Evolutionary conservation across 2,329 filamentous ascomycete genomes (phyloP).

Genomic region (Phialophora chinensis): DNA sequence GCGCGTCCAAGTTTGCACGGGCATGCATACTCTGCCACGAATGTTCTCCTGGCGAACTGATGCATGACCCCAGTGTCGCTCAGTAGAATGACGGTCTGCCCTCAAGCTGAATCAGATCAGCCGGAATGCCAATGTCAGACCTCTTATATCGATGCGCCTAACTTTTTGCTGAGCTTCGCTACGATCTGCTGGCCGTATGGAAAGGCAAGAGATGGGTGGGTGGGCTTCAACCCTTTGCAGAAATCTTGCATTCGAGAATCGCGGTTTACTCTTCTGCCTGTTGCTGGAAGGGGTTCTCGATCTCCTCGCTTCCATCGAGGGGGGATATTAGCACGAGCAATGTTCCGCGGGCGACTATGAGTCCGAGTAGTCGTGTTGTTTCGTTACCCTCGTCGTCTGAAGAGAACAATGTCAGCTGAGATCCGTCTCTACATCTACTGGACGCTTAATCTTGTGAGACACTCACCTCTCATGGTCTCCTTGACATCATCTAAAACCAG

Average conservation of each 20-base stretch:
- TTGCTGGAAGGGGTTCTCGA: constrained; percentile 88
- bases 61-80: not conserved
- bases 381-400: constrained; percentile 93
- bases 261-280: constrained; percentile 63
- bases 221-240: not conserved
- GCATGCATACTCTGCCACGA: not conserved
- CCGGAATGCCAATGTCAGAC: not conserved
- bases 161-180: not conserved
- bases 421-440: not conserved
- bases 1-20: not conserved
- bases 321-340: constrained; percentile 91
- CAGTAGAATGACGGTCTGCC: not conserved
- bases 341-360: constrained; percentile 90
- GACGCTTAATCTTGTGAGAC: not conserved
- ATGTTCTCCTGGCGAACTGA: not conserved
- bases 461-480: constrained; percentile 82
- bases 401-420: constrained; percentile 31
- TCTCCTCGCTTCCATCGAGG: constrained; percentile 92
- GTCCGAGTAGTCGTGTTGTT: constrained; percentile 76
- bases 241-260: not conserved
- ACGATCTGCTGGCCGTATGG: not conserved
- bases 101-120: not conserved
- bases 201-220: not conserved
- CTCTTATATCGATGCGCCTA: not conserved
- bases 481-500: constrained; percentile 93